Base-by-base conservation (phyloP, 495 filamentous ascomycete species). In the Beverwykella pulmonaria region DNA sequence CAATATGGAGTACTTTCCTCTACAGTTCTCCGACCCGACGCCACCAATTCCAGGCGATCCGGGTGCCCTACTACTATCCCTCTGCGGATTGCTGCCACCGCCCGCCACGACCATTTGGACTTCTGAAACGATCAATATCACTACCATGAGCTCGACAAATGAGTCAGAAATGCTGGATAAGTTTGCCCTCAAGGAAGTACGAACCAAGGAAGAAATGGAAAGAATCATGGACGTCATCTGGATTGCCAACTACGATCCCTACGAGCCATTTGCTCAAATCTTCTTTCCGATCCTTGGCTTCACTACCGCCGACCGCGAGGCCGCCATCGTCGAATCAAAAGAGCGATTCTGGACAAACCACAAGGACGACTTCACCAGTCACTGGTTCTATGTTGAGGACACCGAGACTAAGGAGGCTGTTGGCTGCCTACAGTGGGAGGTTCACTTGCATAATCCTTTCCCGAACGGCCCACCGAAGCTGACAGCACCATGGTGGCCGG, bases 351-450 rank as follows among this genome's bases (percentile, higher is more conserved):
- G 63, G 63, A 39, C 15, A 6, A 8, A 63, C 1, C 68, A 71
- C 44, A 20, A 46, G 14, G 12, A 1, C 25, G 26, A 62, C 44
- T 44, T 44, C 1, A 25, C 58, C 17, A 71, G 68, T 34, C 53
- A 66, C 54, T 71, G 68, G 68, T 67, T 55, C 52, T 71, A 50
- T n/a, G 68, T 71, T 17, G 20, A 14, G 1, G 57, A 67, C 20
- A 41, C 20, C 17, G 36, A 15, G 22, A 58, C 54, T 6, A 22
- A 25, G 0, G 4, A 59, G 36, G 27, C 50, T 12, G 58, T 71
- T 15, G 68, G 68, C 7, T 61, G 57, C 23, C 39, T 44, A 14
- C 57, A 71, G 29, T 71, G 68, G 68, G 17, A 62, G 10, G 23
- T 59, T 2, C 27, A 41, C 27, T 15, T 25, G 8, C 7, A 39